A percentile compares a stretch with the other conserved stretches of the same genome.
phyloP scores from a whole-genome alignment of 805 yeast genomes.

The Dipodascopsis uninucleata region DNA sequence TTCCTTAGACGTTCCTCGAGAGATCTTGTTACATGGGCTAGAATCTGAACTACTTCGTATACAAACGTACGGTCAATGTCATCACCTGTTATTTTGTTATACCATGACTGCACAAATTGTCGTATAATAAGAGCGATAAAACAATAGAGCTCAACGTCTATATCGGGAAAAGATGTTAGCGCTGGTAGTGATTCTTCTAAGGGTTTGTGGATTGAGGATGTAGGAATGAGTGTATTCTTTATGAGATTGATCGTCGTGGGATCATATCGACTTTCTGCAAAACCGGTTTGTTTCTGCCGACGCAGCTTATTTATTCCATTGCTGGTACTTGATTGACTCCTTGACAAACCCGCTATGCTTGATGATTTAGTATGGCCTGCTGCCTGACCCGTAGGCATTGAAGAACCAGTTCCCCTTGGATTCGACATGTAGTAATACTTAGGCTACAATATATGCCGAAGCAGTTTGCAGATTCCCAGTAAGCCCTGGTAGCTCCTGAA shows the following conservation, averaged over 20 bases:
- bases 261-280: no score
- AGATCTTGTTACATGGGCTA: conserved; percentile 42
- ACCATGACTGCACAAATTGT: conserved; percentile 49
- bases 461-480: no score
- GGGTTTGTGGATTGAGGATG: conserved; percentile 19
- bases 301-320: no score
- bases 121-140: conserved; percentile 46
- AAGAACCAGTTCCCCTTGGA: no score
- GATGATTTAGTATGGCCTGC: no score
- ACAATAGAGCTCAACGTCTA: conserved; percentile 48
- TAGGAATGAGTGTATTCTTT: conserved; percentile 24
- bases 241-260: conserved; percentile 22
- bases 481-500: no score
- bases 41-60: conserved; percentile 40
- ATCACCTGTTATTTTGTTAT: conserved; percentile 38
- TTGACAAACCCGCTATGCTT: no score
- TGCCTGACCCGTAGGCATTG: no score
- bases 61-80: conserved; percentile 41
- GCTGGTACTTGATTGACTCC: no score
- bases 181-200: conserved; percentile 22
- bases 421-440: no score
- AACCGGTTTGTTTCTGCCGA: no score
- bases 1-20: conserved; percentile 36
- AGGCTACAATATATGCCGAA: no score
- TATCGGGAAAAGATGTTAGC: conserved; percentile 29